Evolutionary conservation across 495 filamentous ascomycete genomes (phyloP).

Genomic region (Amphirosellinia nigrospora): DNA sequence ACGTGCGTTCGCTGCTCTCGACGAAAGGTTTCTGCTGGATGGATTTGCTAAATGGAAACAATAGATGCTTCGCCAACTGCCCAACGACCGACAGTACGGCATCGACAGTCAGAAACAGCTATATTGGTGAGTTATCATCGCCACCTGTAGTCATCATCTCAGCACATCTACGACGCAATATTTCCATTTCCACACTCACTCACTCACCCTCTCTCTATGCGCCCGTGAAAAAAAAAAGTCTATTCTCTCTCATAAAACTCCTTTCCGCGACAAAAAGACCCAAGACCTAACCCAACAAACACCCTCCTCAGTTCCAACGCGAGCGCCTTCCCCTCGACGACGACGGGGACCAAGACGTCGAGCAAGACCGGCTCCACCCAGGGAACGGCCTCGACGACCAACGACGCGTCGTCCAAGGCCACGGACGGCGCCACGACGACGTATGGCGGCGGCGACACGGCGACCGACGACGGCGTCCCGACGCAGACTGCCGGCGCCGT

Average conservation of each 20-base stretch:
- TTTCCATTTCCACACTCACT: not conserved
- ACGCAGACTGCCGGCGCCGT: not conserved
- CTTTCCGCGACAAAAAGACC: not conserved
- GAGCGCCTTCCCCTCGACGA: slow-evolving; percentile 41
- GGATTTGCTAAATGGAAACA: not conserved
- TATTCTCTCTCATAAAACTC: not conserved
- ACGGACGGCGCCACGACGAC: not conserved
- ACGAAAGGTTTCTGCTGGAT: not conserved
- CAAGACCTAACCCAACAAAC: not conserved
- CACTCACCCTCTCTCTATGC: not conserved
- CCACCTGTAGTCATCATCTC: not conserved
- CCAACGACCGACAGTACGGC: slow-evolving; percentile 42
- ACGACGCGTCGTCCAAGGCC: not conserved
- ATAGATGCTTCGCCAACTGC: slow-evolving; percentile 57
- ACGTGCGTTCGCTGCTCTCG: slow-evolving; percentile 38
- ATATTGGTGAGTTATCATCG: slow-evolving; percentile 41
- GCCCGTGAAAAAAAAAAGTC: not conserved
- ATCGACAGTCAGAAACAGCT: slow-evolving; percentile 44
- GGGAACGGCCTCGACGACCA: slow-evolving; percentile 1
- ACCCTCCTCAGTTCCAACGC: slow-evolving; percentile 33
- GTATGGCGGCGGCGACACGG: not conserved
- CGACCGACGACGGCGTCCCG: not conserved
- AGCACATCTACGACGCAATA: not conserved
- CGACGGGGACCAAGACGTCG: slow-evolving; percentile 22
- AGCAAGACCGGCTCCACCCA: not conserved